phyloP scores from a whole-genome alignment of 768 basidiomycete genomes.

The Amanita molliuscula region DNA sequence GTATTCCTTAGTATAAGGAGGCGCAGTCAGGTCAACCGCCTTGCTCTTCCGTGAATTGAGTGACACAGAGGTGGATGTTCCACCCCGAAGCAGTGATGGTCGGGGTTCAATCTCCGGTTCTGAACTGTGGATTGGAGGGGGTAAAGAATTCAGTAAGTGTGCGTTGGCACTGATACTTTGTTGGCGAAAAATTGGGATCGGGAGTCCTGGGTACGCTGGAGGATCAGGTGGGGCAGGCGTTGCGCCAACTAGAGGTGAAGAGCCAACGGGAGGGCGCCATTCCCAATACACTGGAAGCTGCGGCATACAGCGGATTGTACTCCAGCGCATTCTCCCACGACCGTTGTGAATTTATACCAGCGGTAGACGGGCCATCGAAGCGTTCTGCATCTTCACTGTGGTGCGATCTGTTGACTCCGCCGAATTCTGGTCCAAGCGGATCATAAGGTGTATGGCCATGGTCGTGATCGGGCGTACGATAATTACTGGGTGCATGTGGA shows the following conservation, averaged over 20 bases:
- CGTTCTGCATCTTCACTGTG: neutral
- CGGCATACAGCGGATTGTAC: conserved; percentile 56
- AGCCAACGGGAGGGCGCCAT: conserved; percentile 54
- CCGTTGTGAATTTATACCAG: neutral
- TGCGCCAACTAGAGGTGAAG: conserved; percentile 9
- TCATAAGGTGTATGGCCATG: neutral
- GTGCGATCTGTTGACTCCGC: neutral
- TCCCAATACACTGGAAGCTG: conserved; percentile 74
- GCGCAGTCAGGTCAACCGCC: conserved; percentile 71
- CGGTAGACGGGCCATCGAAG: neutral
- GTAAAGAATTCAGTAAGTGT: conserved; percentile 16
- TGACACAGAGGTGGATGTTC: conserved; percentile 20
- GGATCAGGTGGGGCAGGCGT: conserved; percentile 12
- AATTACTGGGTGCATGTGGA: neutral
- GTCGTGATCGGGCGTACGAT: neutral
- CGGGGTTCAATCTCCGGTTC: conserved; percentile 44
- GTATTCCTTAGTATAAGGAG: conserved; percentile 91
- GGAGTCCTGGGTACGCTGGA: conserved; percentile 8
- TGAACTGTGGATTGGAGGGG: conserved; percentile 12
- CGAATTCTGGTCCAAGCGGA: neutral
- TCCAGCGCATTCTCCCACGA: conserved; percentile 23
- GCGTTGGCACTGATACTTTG: neutral
- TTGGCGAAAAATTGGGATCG: neutral
- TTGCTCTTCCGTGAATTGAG: conserved; percentile 44
- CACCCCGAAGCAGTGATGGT: conserved; percentile 45